A percentile compares a stretch with the other conserved stretches of the same genome.
These are phyloP conservation scores for Cytospora paraplurivora DNA, from an alignment of 2,329 filamentous ascomycete species.

Conservation along the genomic window DNA sequence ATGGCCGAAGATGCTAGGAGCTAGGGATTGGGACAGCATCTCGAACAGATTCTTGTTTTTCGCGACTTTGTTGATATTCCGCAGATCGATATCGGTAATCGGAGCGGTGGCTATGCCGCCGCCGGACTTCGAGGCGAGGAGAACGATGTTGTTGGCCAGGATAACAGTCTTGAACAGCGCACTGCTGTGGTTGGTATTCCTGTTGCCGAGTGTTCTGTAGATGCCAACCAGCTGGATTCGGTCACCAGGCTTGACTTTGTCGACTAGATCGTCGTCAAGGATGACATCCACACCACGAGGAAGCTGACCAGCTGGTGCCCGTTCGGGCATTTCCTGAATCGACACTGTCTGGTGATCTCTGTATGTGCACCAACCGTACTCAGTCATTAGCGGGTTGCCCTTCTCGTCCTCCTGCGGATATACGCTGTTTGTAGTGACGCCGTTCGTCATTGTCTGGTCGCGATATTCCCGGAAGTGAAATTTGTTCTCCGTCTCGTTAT, in stretches of 20 bases:
- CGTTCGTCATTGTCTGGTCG: conserved; percentile 97
- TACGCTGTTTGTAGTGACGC: conserved; percentile 83
- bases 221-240: conserved; percentile 96
- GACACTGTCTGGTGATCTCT: conserved; percentile 97
- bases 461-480: conserved; percentile 90
- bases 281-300: conserved; percentile 96
- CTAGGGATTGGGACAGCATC: conserved; percentile 87
- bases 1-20: conserved; percentile 95
- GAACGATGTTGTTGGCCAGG: conserved; percentile 90
- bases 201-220: conserved; percentile 90
- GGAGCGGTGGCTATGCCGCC: conserved; percentile 88
- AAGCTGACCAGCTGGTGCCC: conserved; percentile 91
- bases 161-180: conserved; percentile 94
- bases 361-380: conserved; percentile 95
- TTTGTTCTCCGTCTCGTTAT: conserved; percentile 81
- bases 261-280: conserved; percentile 93
- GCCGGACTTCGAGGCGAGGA: conserved; percentile 93
- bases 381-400: conserved; percentile 87
- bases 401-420: conserved; percentile 94
- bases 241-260: conserved; percentile 92
- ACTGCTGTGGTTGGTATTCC: conserved; percentile 87
- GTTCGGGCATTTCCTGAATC: conserved; percentile 98
- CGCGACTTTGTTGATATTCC: conserved; percentile 96
- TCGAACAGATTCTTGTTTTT: conserved; percentile 96
- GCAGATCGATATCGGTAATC: conserved; percentile 95